These are phyloP conservation scores for Agaricus bisporus DNA, from an alignment of 768 basidiomycete genomes.

Conservation along the genomic window DNA sequence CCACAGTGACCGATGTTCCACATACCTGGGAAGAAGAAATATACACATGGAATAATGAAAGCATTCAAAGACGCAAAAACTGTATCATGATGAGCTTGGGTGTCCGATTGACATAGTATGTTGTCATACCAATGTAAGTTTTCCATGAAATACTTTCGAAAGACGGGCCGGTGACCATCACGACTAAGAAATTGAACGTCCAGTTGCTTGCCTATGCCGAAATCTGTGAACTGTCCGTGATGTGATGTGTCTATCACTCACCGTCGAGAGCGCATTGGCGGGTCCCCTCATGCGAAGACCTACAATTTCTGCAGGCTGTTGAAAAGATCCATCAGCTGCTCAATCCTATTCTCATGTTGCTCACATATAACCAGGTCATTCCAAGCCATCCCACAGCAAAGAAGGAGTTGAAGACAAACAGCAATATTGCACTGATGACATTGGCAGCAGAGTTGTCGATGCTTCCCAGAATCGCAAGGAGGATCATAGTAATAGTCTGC, in stretches of 20 bases:
- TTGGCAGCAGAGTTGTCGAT: slow-evolving; percentile 41
- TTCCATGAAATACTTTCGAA: slow-evolving; percentile 54
- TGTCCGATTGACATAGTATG: neutral
- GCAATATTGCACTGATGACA: slow-evolving; percentile 44
- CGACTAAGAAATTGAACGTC: slow-evolving; percentile 56
- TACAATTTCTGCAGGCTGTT: slow-evolving; percentile 59
- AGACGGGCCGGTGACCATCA: slow-evolving; percentile 57
- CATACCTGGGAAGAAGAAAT: slow-evolving; percentile 47
- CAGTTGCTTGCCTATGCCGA: slow-evolving; percentile 34
- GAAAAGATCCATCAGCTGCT: neutral
- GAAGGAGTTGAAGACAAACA: slow-evolving; percentile 70
- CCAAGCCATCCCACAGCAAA: slow-evolving; percentile 69
- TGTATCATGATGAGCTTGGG: slow-evolving; percentile 11
- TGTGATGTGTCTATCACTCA: slow-evolving; percentile 6
- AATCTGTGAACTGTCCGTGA: neutral
- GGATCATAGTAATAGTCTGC: slow-evolving; percentile 49
- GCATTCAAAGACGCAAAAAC: slow-evolving; percentile 55
- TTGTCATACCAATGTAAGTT: slow-evolving; percentile 44
- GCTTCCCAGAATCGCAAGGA: slow-evolving; percentile 53
- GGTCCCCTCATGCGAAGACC: slow-evolving; percentile 56
- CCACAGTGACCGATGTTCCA: neutral
- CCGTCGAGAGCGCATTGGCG: slow-evolving; percentile 59
- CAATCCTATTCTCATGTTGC: slow-evolving; percentile 16
- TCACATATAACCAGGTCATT: slow-evolving; percentile 65
- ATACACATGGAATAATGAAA: slow-evolving; percentile 49